Base-by-base conservation (phyloP, 169 alveolate species). In the Plasmodium chabaudi region DNA sequence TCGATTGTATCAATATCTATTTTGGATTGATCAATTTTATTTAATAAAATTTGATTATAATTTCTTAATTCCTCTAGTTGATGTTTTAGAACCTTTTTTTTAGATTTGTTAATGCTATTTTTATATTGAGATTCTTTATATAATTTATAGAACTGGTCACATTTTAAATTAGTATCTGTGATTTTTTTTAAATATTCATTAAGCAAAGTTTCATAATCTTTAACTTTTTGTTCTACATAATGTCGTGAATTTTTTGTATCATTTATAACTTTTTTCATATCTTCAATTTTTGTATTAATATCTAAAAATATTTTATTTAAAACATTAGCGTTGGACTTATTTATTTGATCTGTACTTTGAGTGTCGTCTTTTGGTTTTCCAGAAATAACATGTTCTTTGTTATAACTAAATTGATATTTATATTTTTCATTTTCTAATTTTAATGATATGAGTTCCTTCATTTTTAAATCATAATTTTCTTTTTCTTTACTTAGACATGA, bases 291-390 rank as follows among this genome's bases (percentile, higher is more conserved):
- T 67, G 53, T 25, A 34, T 79, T 55, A 10, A 79, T 79, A n/a
- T 67, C 71, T 51, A 47, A n/a, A 46, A 67, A 79, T 39, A 79
- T 79, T 79, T 79, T 64, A 79, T 79, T 79, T 55, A 79, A 64
- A n/a, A 79, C 84, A 55, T 27, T 67, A 17, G 56, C 56, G 9
- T 67, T 42, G 44, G 23, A 63, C 15, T 77, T 67, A n/a, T 53
- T 64, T 5, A 61, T 42, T 46, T 71, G n/a, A 55, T 71, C 25
- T 57, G 5, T 12, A 9, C 19, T 21, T 57, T 19, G n/a, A 5
- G 25, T 13, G 49, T 25, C 19, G 13, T 12, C 61, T 13, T 71
- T 71, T 3, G 55, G 64, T 3, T 79, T 53, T 27, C 27, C 71
- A 27, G 25, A 44, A 5, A 2, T 55, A 19, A 23, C 17, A 79